phyloP scores from a whole-genome alignment of 768 basidiomycete genomes.

The Boletus pseudopeckii region DNA sequence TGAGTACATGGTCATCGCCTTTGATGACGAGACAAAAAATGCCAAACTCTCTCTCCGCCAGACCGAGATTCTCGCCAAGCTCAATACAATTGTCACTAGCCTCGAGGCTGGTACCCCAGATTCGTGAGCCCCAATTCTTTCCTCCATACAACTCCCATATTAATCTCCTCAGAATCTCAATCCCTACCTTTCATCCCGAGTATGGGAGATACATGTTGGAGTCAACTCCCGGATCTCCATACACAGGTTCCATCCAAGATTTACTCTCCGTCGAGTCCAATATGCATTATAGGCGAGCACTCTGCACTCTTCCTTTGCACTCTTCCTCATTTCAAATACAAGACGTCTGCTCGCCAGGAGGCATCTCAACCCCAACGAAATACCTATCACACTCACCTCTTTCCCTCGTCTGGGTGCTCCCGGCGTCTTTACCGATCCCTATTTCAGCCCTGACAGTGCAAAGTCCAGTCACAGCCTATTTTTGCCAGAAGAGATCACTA shows the following conservation, averaged over 20 bases:
- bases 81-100: conserved; percentile 63
- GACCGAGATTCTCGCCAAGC: conserved; percentile 84
- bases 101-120: conserved; percentile 51
- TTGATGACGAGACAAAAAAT: conserved; percentile 73
- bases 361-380: conserved; percentile 79
- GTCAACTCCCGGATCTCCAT: conserved; percentile 94
- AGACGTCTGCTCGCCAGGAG: conserved; percentile 83
- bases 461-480: conserved; percentile 91
- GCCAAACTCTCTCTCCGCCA: conserved; percentile 93
- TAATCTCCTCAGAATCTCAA: conserved; percentile 47
- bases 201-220: conserved; percentile 99
- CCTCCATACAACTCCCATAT: not conserved
- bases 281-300: conserved; percentile 82
- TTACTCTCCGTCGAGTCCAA: conserved; percentile 88
- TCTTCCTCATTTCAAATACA: conserved; percentile 8
- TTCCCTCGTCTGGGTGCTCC: conserved; percentile 89
- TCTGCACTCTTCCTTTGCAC: not conserved
- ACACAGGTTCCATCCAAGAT: conserved; percentile 83
- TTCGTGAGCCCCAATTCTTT: conserved; percentile 42
- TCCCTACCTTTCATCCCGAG: conserved; percentile 95
- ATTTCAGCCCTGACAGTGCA: conserved; percentile 69
- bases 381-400: conserved; percentile 92
- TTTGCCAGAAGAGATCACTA: conserved; percentile 92
- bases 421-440: conserved; percentile 91
- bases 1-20: conserved; percentile 92